These are phyloP conservation scores for Nicotiana tabacum DNA, from an alignment of 257 asterid genomes.

Conservation along the genomic window DNA sequence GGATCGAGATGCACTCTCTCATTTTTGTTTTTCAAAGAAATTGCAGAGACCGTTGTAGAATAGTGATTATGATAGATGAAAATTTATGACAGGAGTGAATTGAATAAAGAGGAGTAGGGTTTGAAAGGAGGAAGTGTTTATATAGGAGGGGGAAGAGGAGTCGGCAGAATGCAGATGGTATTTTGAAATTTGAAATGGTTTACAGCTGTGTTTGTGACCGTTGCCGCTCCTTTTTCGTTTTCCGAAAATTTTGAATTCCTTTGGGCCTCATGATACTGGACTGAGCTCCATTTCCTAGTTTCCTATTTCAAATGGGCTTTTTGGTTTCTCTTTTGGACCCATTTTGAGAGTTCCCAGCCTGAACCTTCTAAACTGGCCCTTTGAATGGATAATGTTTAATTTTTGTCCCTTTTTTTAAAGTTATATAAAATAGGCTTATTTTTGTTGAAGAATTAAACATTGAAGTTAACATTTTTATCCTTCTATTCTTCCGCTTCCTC, in stretches of 20 bases:
- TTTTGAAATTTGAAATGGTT: slow-evolving; percentile 10
- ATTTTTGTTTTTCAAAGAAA: slow-evolving; percentile 18
- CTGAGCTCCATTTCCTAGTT: too few species aligned
- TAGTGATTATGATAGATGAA: neutral
- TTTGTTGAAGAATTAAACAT: too few species aligned
- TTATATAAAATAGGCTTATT: too few species aligned
- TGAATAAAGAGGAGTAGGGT: neutral
- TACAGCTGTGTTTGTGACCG: slow-evolving; percentile 9
- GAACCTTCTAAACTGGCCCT: too few species aligned
- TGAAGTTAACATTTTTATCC: too few species aligned
- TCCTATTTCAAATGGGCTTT: too few species aligned
- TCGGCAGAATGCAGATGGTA: too few species aligned
- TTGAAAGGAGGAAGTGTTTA: neutral
- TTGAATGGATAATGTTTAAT: too few species aligned
- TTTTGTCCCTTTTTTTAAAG: too few species aligned
- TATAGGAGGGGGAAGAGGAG: neutral
- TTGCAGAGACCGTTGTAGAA: neutral
- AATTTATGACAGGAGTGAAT: neutral
- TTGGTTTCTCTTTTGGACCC: too few species aligned
- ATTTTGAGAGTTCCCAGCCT: too few species aligned
- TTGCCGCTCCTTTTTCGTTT: neutral
- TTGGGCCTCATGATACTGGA: neutral
- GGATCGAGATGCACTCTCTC: slow-evolving; percentile 98
- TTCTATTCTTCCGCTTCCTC: too few species aligned
- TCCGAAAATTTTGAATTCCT: neutral